Percentiles rank a stretch among this genome's conserved stretches.
Evolutionary conservation across 2,329 filamentous ascomycete genomes (phyloP).

Genomic region (Cladophialophora immunda): DNA sequence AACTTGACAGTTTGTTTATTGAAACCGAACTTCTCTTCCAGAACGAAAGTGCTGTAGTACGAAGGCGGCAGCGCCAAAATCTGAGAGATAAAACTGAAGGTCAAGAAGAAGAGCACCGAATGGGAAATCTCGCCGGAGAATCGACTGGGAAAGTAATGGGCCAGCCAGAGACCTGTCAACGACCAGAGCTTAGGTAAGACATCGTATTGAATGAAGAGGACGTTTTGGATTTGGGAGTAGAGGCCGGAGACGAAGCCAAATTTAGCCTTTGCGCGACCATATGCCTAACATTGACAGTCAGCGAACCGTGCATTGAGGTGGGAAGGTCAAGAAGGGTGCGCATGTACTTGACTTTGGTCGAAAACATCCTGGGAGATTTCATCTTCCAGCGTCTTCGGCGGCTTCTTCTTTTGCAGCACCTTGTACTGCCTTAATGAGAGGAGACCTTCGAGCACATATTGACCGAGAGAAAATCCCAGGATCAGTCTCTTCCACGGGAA

Average conservation of each 20-base stretch:
- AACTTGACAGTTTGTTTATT: slow-evolving; percentile 95
- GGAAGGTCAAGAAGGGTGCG: slow-evolving; percentile 5
- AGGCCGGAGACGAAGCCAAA: slow-evolving; percentile 83
- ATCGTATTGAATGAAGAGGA: slow-evolving; percentile 89
- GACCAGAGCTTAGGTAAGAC: slow-evolving; percentile 91
- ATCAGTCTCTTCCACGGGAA: slow-evolving; percentile 99
- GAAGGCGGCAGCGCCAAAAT: slow-evolving; percentile 79
- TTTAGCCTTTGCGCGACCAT: slow-evolving; percentile 93
- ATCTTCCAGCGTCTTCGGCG: slow-evolving; percentile 85
- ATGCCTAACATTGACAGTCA: slow-evolving; percentile 64
- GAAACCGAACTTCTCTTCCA: slow-evolving; percentile 97
- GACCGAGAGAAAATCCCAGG: slow-evolving; percentile 89
- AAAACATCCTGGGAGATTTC: slow-evolving; percentile 91
- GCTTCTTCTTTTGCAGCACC: slow-evolving; percentile 78
- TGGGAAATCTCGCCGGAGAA: slow-evolving; percentile 94
- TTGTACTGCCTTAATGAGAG: slow-evolving; percentile 90
- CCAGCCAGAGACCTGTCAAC: slow-evolving; percentile 76
- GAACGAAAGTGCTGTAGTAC: slow-evolving; percentile 92
- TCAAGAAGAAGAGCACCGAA: slow-evolving; percentile 89
- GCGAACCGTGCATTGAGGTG: background rate
- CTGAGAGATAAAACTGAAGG: slow-evolving; percentile 84
- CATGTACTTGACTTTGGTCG: slow-evolving; percentile 82
- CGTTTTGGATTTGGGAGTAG: slow-evolving; percentile 86
- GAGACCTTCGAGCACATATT: slow-evolving; percentile 90
- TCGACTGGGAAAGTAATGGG: slow-evolving; percentile 75